Conservation (phyloP, 805 yeast genomes). For the Vanderwaltozyma verrucispora region DNA sequence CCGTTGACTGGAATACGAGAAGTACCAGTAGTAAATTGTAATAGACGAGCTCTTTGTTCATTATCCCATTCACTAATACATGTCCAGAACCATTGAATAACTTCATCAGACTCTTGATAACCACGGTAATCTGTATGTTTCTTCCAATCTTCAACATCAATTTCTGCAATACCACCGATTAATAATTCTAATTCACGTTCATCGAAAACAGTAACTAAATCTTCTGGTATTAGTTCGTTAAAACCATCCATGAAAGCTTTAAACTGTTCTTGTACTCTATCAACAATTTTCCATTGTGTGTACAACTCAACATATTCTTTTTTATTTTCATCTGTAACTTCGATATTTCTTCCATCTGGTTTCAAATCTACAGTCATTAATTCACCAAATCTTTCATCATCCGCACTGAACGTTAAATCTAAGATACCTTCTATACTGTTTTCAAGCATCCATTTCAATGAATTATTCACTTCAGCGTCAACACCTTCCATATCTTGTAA, state of each 20-base stretch:
- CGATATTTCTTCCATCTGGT: constrained; percentile 77
- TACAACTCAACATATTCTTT: constrained; percentile 90
- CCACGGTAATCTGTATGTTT: constrained; percentile 98
- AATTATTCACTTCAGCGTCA: constrained; percentile 92
- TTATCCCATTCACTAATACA: constrained; percentile 90
- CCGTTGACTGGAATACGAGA: constrained; percentile 99
- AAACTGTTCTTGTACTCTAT: constrained; percentile 91
- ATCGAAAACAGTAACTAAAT: constrained; percentile 90
- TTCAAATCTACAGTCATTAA: constrained; percentile 81
- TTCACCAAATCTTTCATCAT: constrained; percentile 94
- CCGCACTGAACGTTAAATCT: constrained; percentile 80
- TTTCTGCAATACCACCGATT: constrained; percentile 97
- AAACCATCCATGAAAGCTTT: constrained; percentile 95
- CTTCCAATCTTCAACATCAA: constrained; percentile 98
- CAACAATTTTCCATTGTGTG: constrained; percentile 91
- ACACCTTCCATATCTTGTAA: constrained; percentile 98
- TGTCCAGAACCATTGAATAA: constrained; percentile 98
- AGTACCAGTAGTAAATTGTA: constrained; percentile 98
- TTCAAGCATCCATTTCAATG: constrained; percentile 90
- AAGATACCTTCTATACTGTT: constrained; percentile 84
- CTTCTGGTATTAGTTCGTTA: constrained; percentile 95
- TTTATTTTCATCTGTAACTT: constrained; percentile 90
- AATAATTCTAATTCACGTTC: constrained; percentile 94
- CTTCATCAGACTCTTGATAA: constrained; percentile 92
- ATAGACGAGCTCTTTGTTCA: constrained; percentile 88